A percentile compares a stretch with the other conserved stretches of the same genome.
These are phyloP conservation scores for Rosa persica DNA, from an alignment of 306 rosid species.

Conservation along the genomic window DNA sequence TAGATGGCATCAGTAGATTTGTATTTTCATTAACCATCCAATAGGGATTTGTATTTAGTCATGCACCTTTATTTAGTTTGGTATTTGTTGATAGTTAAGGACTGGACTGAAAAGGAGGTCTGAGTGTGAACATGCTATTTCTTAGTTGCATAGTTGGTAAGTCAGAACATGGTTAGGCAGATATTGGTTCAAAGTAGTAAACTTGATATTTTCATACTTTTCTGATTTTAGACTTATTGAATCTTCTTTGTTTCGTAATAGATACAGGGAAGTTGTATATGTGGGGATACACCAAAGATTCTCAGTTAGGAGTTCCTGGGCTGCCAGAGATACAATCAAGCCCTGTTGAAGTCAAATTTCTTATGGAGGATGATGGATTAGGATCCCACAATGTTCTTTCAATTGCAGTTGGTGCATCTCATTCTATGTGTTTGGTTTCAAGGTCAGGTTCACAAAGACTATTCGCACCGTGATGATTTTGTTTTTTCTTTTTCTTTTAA, in stretches of 20 bases:
- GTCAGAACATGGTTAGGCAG: not conserved
- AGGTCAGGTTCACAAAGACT: conserved; percentile 39
- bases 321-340: conserved; percentile 60
- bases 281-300: conserved; percentile 86
- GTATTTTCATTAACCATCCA: not conserved
- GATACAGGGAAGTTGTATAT: conserved; percentile 76
- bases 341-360: conserved; percentile 77
- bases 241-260: conserved; percentile 35
- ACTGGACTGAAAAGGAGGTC: not conserved
- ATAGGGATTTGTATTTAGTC: not conserved
- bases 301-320: conserved; percentile 93
- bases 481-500: not conserved
- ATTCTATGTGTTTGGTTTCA: conserved; percentile 74
- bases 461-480: not conserved
- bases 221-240: conserved; percentile 3
- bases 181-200: not conserved
- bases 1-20: not conserved
- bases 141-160: not conserved
- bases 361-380: conserved; percentile 74
- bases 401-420: conserved; percentile 76
- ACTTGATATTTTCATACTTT: not conserved
- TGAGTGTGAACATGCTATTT: not conserved
- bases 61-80: not conserved
- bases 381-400: conserved; percentile 72
- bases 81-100: not conserved